Conservation (phyloP, 169 alveolate genomes). For the Plasmodium gaboni region DNA sequence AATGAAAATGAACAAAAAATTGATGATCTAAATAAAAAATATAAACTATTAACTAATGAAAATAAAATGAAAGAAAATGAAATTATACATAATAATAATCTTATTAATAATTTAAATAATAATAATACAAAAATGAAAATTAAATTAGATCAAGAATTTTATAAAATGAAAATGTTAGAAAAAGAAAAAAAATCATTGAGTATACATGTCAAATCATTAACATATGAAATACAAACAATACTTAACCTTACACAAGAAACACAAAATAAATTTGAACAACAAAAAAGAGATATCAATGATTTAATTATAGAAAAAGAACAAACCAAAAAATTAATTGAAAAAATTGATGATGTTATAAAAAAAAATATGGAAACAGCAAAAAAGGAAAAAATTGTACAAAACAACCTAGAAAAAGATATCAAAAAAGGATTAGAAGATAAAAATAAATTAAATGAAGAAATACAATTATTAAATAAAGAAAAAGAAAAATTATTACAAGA, state of each 20-base stretch:
- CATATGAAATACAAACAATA: slow-evolving; percentile 59
- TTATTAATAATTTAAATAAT: slow-evolving; percentile 33
- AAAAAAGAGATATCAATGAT: slow-evolving; percentile 61
- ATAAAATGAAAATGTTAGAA: slow-evolving; percentile 43
- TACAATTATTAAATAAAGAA: slow-evolving; percentile 38
- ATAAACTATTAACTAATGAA: slow-evolving; percentile 44
- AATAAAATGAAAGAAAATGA: slow-evolving; percentile 40
- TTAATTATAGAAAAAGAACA: slow-evolving; percentile 69
- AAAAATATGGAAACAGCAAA: slow-evolving; percentile 55
- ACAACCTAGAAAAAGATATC: slow-evolving; percentile 50
- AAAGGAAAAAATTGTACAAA: slow-evolving; percentile 44
- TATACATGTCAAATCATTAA: slow-evolving; percentile 61
- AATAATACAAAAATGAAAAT: slow-evolving; percentile 44
- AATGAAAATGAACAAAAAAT: slow-evolving; percentile 39
- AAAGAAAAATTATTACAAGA: slow-evolving; percentile 59
- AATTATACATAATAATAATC: slow-evolving; percentile 14
- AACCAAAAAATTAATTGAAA: slow-evolving; percentile 66
- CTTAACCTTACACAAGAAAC: slow-evolving; percentile 52
- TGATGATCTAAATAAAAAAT: slow-evolving; percentile 48
- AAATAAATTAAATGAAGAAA: slow-evolving; percentile 68
- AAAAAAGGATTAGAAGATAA: slow-evolving; percentile 61
- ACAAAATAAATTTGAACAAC: slow-evolving; percentile 31
- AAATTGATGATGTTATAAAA: slow-evolving; percentile 55
- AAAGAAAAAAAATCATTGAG: slow-evolving; percentile 57
- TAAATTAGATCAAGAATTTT: slow-evolving; percentile 69